Percentiles rank a stretch among this genome's conserved stretches.
Conservation (phyloP, 2,329 filamentous ascomycete species). For the Pseudomassariella vexata region DNA sequence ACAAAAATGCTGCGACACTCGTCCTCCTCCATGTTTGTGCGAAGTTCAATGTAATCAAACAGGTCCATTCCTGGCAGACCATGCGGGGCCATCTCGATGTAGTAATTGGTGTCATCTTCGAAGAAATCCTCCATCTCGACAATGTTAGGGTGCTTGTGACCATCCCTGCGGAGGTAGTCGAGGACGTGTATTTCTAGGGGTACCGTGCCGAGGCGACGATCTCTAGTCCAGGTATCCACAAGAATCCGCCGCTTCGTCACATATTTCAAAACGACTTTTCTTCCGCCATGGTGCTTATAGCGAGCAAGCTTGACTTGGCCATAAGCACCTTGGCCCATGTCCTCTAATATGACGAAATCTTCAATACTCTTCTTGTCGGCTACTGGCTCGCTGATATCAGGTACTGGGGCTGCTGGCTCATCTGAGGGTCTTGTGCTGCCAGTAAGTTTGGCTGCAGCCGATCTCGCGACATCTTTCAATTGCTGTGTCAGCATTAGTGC, state of each 20-base stretch:
- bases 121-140: slow-evolving; percentile 71
- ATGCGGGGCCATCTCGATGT: slow-evolving; percentile 97
- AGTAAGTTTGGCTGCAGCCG: slow-evolving; percentile 47
- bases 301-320: slow-evolving; percentile 94
- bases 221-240: slow-evolving; percentile 96
- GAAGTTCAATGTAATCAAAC: slow-evolving; percentile 97
- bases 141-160: slow-evolving; percentile 61
- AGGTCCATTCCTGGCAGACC: slow-evolving; percentile 96
- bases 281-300: slow-evolving; percentile 67
- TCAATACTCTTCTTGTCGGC: slow-evolving; percentile 73
- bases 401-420: slow-evolving; percentile 20
- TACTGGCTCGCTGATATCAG: slow-evolving; percentile 29
- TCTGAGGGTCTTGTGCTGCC: slow-evolving; percentile 24
- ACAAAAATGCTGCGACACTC: slow-evolving; percentile 94
- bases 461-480: slow-evolving; percentile 50
- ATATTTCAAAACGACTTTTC: slow-evolving; percentile 93
- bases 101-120: slow-evolving; percentile 86
- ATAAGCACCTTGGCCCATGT: slow-evolving; percentile 98
- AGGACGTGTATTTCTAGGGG: slow-evolving; percentile 95
- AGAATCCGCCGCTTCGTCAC: slow-evolving; percentile 95
- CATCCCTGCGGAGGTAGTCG: slow-evolving; percentile 79
- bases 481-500: slow-evolving; percentile 48
- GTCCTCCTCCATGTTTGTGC: slow-evolving; percentile 90
- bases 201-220: slow-evolving; percentile 87
- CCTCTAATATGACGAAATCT: slow-evolving; percentile 88